phyloP scores from a whole-genome alignment of 2,329 filamentous ascomycete genomes.

The Trichoderma sp. region DNA sequence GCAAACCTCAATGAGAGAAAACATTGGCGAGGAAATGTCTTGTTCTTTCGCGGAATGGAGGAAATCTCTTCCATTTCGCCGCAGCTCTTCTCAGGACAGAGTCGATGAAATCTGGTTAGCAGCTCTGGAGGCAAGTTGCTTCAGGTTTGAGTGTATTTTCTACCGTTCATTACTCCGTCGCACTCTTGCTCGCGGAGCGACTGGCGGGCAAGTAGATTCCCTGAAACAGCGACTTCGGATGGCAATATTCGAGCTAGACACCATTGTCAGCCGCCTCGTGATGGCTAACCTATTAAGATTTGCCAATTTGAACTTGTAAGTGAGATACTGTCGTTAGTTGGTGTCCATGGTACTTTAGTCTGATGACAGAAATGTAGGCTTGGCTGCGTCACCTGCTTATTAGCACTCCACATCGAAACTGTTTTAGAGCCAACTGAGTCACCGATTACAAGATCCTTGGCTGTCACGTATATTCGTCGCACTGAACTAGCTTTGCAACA shows the following conservation, averaged over 20 bases:
- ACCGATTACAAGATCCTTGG: not conserved
- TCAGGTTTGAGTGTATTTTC: conserved; percentile 39
- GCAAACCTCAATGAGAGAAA: not conserved
- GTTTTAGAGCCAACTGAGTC: not conserved
- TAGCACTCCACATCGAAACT: not conserved
- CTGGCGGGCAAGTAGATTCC: not conserved
- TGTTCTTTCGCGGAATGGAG: not conserved
- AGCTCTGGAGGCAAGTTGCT: not conserved
- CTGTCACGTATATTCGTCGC: not conserved
- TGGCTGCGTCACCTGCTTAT: not conserved
- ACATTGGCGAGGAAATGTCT: not conserved
- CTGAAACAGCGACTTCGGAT: not conserved
- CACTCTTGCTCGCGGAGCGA: not conserved
- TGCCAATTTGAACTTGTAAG: not conserved
- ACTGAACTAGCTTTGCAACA: not conserved
- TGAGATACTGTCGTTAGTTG: not conserved
- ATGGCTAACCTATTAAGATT: not conserved
- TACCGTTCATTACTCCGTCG: conserved; percentile 49
- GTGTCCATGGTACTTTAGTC: not conserved
- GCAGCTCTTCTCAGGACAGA: not conserved
- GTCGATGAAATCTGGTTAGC: not conserved
- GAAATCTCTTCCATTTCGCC: not conserved
- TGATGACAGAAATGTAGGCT: not conserved
- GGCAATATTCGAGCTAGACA: not conserved
- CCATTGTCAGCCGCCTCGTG: not conserved